Evolutionary conservation across 1,139 yeast species (phyloP).

Genomic region (Pichia sp.): DNA sequence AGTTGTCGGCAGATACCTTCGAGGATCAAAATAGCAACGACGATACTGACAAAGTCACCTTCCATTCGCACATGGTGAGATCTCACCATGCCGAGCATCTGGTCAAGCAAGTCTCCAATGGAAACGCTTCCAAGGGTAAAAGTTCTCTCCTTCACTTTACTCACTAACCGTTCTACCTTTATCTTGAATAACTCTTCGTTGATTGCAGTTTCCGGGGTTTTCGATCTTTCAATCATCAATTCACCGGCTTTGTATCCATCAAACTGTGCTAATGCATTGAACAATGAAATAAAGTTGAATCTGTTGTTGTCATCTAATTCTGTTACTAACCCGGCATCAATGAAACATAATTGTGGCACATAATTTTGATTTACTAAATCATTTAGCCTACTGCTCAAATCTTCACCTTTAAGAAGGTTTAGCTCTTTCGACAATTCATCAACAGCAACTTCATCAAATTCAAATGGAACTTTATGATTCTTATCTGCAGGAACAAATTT

Average conservation of each 20-base stretch:
- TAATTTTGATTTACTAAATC: conserved; percentile 53
- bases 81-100: conserved; percentile 85
- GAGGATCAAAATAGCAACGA: conserved; percentile 77
- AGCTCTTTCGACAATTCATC: conserved; percentile 43
- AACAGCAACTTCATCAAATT: conserved; percentile 25
- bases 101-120: conserved; percentile 84
- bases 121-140: conserved; percentile 89
- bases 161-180: conserved; percentile 78
- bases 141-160: conserved; percentile 74
- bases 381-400: conserved; percentile 45
- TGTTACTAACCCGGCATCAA: conserved; percentile 90
- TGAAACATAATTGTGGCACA: conserved; percentile 80
- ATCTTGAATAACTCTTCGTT: conserved; percentile 79
- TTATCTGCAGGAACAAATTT: conserved; percentile 36
- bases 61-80: conserved; percentile 96
- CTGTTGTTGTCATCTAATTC: conserved; percentile 74
- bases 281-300: conserved; percentile 78
- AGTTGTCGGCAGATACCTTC: conserved; percentile 95
- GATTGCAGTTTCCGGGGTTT: conserved; percentile 88
- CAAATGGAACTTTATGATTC: neutral
- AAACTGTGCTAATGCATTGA: conserved; percentile 81
- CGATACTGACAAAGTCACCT: conserved; percentile 90
- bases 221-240: conserved; percentile 86
- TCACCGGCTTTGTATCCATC: conserved; percentile 95
- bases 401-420: conserved; percentile 33